A percentile compares a stretch with the other conserved stretches of the same genome.
phyloP scores from a whole-genome alignment of 441 rosid species.

The Mallotus japonicus region DNA sequence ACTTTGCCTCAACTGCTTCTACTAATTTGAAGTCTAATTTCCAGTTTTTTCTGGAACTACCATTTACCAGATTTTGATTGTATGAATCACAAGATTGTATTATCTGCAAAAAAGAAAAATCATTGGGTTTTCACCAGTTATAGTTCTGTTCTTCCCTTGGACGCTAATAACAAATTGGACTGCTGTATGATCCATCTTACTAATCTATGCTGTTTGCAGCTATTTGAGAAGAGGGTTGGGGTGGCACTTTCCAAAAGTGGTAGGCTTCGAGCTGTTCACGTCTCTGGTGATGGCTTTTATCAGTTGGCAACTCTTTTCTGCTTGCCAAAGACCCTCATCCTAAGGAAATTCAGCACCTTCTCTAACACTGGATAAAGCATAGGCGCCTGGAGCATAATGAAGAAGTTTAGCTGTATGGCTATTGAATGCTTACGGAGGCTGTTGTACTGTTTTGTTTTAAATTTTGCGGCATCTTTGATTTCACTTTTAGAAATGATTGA shows the following conservation, averaged over 20 bases:
- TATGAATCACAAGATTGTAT: neutral
- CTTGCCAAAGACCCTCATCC: slow-evolving; percentile 76
- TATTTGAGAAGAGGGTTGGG: slow-evolving; percentile 78
- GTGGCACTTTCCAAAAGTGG: slow-evolving; percentile 83
- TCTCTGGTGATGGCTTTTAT: slow-evolving; percentile 79
- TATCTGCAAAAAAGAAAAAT: neutral
- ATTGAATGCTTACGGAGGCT: neutral
- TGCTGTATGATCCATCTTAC: neutral
- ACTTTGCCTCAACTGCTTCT: neutral
- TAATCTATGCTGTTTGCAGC: slow-evolving; percentile 39
- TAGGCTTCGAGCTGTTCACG: slow-evolving; percentile 72
- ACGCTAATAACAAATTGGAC: neutral
- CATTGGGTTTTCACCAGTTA: neutral
- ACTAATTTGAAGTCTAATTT: neutral
- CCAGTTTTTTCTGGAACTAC: neutral
- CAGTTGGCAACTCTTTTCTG: slow-evolving; percentile 84
- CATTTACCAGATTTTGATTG: neutral
- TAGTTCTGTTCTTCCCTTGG: neutral
- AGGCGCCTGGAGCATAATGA: neutral
- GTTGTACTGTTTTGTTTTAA: slow-evolving; percentile 1
- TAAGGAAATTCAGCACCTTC: slow-evolving; percentile 29
- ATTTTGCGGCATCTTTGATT: neutral
- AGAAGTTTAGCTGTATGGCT: slow-evolving; percentile 2
- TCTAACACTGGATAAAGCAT: neutral
- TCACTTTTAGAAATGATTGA: neutral